Evolutionary conservation across 2,329 filamentous ascomycete genomes (phyloP).

Genomic region (Ceratocystis colombiana): DNA sequence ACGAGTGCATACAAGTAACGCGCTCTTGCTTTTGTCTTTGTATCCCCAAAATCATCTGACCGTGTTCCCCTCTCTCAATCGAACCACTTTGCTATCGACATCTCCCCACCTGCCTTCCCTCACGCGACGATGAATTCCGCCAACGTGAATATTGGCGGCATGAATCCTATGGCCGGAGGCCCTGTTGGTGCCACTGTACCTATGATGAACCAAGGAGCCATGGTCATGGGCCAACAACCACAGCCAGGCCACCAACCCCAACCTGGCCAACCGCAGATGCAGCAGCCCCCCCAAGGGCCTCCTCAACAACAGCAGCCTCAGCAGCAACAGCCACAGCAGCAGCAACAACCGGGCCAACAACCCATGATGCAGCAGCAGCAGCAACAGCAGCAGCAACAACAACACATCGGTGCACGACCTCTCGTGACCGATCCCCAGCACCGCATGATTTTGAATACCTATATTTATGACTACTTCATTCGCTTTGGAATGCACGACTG

Average conservation of each 20-base stretch:
- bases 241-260: conserved; percentile 29
- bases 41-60: not conserved
- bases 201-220: conserved; percentile 54
- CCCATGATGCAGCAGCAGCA: conserved; percentile 12
- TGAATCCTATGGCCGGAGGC: conserved; percentile 56
- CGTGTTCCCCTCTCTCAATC: conserved; percentile 1
- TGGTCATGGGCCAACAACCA: conserved; percentile 28
- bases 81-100: not conserved
- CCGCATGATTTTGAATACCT: conserved; percentile 62
- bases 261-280: conserved; percentile 26
- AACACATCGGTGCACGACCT: conserved; percentile 32
- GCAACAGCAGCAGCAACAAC: conserved; percentile 26
- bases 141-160: conserved; percentile 54
- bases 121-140: conserved; percentile 42
- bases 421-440: conserved; percentile 38
- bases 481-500: conserved; percentile 75
- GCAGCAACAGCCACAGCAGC: conserved; percentile 24
- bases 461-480: conserved; percentile 86
- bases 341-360: conserved; percentile 34
- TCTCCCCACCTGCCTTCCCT: not conserved
- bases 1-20: conserved; percentile 1
- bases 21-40: not conserved
- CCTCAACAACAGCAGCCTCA: conserved; percentile 20
- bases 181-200: conserved; percentile 54
- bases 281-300: conserved; percentile 23